phyloP scores from a whole-genome alignment of 768 basidiomycete genomes.

The Russula griseocarnosa region DNA sequence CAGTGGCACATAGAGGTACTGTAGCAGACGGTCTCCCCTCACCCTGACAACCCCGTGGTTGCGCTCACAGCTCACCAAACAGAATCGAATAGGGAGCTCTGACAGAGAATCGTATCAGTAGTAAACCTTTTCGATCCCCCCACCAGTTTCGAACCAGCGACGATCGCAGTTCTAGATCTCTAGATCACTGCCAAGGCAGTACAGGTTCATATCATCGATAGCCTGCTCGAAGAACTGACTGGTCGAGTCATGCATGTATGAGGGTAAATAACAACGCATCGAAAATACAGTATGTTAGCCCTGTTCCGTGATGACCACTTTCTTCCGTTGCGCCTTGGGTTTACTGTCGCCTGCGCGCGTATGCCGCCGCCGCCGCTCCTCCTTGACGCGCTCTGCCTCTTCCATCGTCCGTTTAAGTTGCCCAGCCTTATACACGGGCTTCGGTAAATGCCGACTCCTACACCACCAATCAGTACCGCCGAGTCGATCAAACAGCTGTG shows the following conservation, averaged over 20 bases:
- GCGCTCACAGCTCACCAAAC: background rate
- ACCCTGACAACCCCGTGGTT: background rate
- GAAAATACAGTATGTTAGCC: slow-evolving; percentile 35
- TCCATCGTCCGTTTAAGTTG: slow-evolving; percentile 92
- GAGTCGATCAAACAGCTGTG: background rate
- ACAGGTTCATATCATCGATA: background rate
- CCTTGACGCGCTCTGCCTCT: slow-evolving; percentile 84
- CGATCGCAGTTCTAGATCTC: background rate
- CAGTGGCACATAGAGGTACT: no score
- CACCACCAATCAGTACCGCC: background rate
- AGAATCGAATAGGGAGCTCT: no score
- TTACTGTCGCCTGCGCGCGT: slow-evolving; percentile 81
- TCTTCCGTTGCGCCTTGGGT: slow-evolving; percentile 90
- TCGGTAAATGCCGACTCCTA: slow-evolving; percentile 81
- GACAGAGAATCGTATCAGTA: background rate
- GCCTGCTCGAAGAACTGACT: background rate
- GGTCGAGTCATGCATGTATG: background rate
- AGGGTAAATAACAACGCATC: background rate
- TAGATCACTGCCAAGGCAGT: background rate
- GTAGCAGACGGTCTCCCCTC: no score
- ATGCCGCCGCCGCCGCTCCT: slow-evolving; percentile 88
- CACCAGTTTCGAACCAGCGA: no score
- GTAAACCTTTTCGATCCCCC: no score
- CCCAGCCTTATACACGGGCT: slow-evolving; percentile 82
- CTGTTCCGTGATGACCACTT: slow-evolving; percentile 79